Evolutionary conservation across 1,284 basidiomycete species (phyloP), one percentile per base, ranked within the genome.

Genomic region (Austropuccinia psidii): DNA sequence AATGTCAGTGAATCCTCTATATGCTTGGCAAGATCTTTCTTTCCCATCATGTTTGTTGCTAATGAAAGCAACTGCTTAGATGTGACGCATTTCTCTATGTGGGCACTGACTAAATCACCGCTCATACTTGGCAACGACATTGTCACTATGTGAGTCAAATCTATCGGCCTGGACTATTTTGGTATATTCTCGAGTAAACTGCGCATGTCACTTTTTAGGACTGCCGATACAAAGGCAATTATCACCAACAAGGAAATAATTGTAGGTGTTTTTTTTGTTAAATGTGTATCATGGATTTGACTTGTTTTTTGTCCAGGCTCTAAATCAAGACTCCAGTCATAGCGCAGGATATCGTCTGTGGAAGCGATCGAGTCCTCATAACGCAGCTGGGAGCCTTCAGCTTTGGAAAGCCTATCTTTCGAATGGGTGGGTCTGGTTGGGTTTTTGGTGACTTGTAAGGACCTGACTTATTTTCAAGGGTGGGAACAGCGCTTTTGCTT

Each of bases 81-180:
- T 54, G 74, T 70, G 0, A 74, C 76, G 7, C 79, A 80, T 62
- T 79, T 80, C 67, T 76, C 76, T 8, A 76, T 77, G 47, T 80
- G 80, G 79, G 76, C 79, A 7, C 68, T 78, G 64, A 65, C 77
- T 45, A 81, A 81, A 75, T 76, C 74, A 3, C 77, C 80, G 1
- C 73, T 81, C 33, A 79, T 80, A 55, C 75, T 81, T 27, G 79
- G 79, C 19, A 79, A 78, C 43, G 79, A 80, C 66, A 67, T 80
- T 0, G 73, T 76, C 8, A 73, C 61, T 24, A 78, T 77, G 73
- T 67, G 33, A 1, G 70, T 64, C 33, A 21, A 58, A 9, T 1
- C 13, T 39, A n/a, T 13, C 37, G n/a, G 3, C 9, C 19, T 24
- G 13, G 21, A 41, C 15, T 17, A 7, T 29, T 8, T 37, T 21